These are phyloP conservation scores for Tilletia setariae DNA, from an alignment of 1,284 basidiomycete species.

Conservation along the genomic window DNA sequence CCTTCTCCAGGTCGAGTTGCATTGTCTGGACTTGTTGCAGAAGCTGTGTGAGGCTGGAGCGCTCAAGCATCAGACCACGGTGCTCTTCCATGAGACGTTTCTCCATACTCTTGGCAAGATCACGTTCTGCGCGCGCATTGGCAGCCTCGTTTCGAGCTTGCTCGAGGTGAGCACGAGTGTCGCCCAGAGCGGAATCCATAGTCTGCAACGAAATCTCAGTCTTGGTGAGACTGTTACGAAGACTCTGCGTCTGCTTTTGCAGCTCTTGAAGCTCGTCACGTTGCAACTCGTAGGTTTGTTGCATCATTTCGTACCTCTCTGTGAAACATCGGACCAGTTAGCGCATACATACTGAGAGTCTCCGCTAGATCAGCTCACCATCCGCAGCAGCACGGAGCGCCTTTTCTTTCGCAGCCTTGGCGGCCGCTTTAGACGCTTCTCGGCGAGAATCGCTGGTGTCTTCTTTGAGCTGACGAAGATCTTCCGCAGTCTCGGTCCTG, in stretches of 20 bases:
- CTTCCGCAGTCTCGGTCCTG: conserved; percentile 70
- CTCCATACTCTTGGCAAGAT: conserved; percentile 51
- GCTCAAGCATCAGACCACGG: conserved; percentile 71
- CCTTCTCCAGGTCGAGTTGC: conserved; percentile 78
- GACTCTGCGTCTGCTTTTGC: conserved; percentile 52
- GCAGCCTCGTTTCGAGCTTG: conserved; percentile 70
- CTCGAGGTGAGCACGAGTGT: conserved; percentile 30
- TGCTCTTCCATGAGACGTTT: conserved; percentile 73
- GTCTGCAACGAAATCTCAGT: conserved; percentile 56
- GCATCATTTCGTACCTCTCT: conserved; percentile 28
- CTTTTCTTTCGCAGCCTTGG: conserved; percentile 57
- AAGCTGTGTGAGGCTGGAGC: conserved; percentile 76
- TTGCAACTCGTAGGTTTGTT: conserved; percentile 49
- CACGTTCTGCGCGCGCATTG: conserved; percentile 83
- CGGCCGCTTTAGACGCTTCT: conserved; percentile 72
- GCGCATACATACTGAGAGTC: not conserved
- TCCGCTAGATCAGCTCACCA: conserved; percentile 40
- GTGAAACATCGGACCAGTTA: not conserved
- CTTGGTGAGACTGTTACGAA: conserved; percentile 50
- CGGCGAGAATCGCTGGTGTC: conserved; percentile 69
- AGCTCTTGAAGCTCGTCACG: conserved; percentile 50
- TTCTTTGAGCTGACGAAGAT: conserved; percentile 68
- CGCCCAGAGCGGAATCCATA: conserved; percentile 64
- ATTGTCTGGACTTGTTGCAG: conserved; percentile 84
- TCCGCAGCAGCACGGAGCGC: conserved; percentile 42